A percentile compares a stretch with the other conserved stretches of the same genome.
Conservation (phyloP, 139 green algal species). For the Chlorella sp. region DNA sequence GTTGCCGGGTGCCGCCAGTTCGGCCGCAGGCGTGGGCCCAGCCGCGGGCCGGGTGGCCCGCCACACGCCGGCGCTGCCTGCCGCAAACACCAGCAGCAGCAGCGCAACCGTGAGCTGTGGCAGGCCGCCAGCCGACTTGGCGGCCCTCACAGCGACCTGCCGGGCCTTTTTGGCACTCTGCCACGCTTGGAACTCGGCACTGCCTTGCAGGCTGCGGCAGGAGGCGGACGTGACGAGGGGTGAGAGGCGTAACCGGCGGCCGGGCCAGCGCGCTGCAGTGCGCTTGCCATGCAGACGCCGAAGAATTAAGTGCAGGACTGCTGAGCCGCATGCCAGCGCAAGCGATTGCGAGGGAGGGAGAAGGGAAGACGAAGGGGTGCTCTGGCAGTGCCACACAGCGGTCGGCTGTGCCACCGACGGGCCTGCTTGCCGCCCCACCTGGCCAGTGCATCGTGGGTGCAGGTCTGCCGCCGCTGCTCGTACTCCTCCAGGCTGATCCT, state of each 20-base stretch:
- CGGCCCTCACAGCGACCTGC: too few relatives aligned
- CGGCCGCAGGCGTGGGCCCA: too few relatives aligned
- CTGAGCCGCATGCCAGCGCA: not conserved
- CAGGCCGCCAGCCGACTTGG: too few relatives aligned
- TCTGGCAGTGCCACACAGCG: not conserved
- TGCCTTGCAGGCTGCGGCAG: constrained; percentile 28
- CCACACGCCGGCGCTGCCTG: too few relatives aligned
- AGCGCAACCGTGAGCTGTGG: too few relatives aligned
- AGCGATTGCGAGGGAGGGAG: too few relatives aligned
- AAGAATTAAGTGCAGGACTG: too few relatives aligned
- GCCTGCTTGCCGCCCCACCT: not conserved
- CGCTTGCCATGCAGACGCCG: not conserved
- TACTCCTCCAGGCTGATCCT: constrained; percentile 23
- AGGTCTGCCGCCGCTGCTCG: constrained; percentile 1
- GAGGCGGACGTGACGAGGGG: not conserved
- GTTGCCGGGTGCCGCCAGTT: too few relatives aligned
- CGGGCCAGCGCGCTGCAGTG: too few relatives aligned
- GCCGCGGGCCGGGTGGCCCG: too few relatives aligned
- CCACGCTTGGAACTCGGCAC: constrained; percentile 36
- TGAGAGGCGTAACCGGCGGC: not conserved
- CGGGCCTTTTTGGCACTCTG: not conserved
- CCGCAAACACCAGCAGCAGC: too few relatives aligned
- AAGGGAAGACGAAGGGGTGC: not conserved
- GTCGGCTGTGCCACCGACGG: too few relatives aligned
- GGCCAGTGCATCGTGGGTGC: constrained; percentile 21